Base-by-base conservation (phyloP, 129 eudicot genomes). In the Ambrosia artemisiifolia region DNA sequence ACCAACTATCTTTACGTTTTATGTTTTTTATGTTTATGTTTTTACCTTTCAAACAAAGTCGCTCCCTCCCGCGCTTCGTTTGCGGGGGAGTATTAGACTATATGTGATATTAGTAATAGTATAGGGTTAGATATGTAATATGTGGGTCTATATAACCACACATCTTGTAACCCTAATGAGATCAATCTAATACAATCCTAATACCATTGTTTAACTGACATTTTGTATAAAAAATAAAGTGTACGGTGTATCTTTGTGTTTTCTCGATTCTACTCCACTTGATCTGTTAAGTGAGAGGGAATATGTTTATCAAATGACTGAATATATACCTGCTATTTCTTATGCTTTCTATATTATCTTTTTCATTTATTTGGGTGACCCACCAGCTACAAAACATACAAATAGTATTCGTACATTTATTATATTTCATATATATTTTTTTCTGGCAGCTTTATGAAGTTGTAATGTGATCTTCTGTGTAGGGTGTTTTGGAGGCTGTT, bases 401-500 rank as follows among this genome's bases (percentile, higher is more conserved):
- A 68, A 19, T 20, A 19, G 8, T 20, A n/a, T 43, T 17, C 44
- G 12, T 1, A 56, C 1, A 17, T 60, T 56, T 13, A 32, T 3
- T 57, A 8, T 32, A 17, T 38, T 78, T 68, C 16, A 3, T 35
- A 35, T 35, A 35, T 35, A 6, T 35, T 56, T n/a, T 60, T 72
- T 34, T 67, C 36, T 49, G 47, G 35, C 53, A 30, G 54, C 55
- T 44, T 50, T 67, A 53, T 51, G 69, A 62, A 55, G 33, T 48
- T 20, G 69, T 71, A 66, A 54, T 62, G 50, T 59, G 79, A 48
- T 70, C 48, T 79, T 56, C n/a, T 78, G 81, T n/a, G 28, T 91
- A 94, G 99, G 99, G 99, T 76, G 99, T 94, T 75, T 71, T 94
- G 78, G 99, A 94, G 83, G 99, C 99, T 51, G 96, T 94, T 20